Evolutionary conservation across 257 asterid genomes (phyloP).

Genomic region (Galeopsis tetrahit): DNA sequence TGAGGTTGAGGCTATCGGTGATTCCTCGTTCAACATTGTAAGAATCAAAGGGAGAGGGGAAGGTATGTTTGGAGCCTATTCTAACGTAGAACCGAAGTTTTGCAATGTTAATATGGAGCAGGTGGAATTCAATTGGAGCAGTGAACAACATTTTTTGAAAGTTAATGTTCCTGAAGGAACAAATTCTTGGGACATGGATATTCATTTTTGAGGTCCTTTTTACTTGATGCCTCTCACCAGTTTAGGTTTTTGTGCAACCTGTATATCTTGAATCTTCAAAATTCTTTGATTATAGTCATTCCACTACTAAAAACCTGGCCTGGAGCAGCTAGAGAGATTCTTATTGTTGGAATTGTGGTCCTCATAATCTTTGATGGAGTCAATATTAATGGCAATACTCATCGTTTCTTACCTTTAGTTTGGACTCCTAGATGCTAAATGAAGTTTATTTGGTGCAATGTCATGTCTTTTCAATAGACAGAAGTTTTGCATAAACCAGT

Average conservation of each 20-base stretch:
- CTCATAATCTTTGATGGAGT: neutral
- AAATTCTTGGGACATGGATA: constrained; percentile 52
- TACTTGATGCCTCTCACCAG: constrained; percentile 13
- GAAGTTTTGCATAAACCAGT: too few relatives aligned
- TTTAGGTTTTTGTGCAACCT: neutral
- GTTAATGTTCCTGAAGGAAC: constrained; percentile 47
- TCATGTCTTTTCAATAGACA: too few relatives aligned
- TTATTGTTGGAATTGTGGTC: neutral
- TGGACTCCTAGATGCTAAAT: too few relatives aligned
- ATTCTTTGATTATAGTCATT: neutral
- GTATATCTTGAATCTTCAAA: neutral
- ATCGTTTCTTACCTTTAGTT: too few relatives aligned
- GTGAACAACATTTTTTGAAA: constrained; percentile 42
- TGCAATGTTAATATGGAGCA: constrained; percentile 48
- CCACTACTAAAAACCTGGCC: neutral
- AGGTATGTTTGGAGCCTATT: constrained; percentile 58
- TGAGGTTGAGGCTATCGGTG: constrained; percentile 38
- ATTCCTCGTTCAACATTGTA: constrained; percentile 26
- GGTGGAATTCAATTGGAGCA: constrained; percentile 37
- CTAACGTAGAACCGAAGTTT: constrained; percentile 42
- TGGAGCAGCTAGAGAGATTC: neutral
- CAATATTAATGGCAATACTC: neutral
- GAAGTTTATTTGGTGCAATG: too few relatives aligned
- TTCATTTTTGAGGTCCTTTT: constrained; percentile 44
- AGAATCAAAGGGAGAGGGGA: constrained; percentile 55